Evolutionary conservation across 2,329 filamentous ascomycete species (phyloP).

Genomic region (Hymenoscyphus linearis): DNA sequence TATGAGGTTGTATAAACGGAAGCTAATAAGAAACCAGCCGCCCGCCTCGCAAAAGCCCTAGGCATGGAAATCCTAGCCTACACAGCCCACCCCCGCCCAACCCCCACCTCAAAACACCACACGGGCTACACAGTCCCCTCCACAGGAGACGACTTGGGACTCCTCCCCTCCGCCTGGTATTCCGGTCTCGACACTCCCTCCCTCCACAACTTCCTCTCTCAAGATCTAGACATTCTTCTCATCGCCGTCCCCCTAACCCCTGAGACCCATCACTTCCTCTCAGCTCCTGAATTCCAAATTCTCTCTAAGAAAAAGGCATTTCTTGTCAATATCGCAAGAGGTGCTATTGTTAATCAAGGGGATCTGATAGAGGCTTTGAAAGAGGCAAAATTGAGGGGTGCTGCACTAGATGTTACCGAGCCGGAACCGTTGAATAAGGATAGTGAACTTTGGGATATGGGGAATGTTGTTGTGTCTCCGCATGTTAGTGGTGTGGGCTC

Average conservation of each 20-base stretch:
- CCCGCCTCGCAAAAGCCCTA: constrained; percentile 47
- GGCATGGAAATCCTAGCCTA: constrained; percentile 62
- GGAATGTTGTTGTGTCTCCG: constrained; percentile 59
- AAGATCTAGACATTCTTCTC: constrained; percentile 35
- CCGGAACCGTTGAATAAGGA: constrained; percentile 59
- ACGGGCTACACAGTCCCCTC: constrained; percentile 58
- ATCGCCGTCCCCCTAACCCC: constrained; percentile 35
- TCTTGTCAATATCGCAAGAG: constrained; percentile 60
- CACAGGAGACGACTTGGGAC: constrained; percentile 41
- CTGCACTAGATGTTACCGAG: constrained; percentile 63
- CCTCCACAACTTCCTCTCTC: constrained; percentile 33
- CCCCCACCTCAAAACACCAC: constrained; percentile 52
- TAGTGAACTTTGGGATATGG: constrained; percentile 56
- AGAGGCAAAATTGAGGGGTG: constrained; percentile 49
- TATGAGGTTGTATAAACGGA: too few relatives aligned
- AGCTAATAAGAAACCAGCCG: constrained; percentile 26
- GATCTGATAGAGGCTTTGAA: constrained; percentile 51
- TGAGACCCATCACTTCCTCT: constrained; percentile 36
- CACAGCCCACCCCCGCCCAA: constrained; percentile 54
- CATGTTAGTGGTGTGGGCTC: constrained; percentile 54
- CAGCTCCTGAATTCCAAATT: constrained; percentile 35
- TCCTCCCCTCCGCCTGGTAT: constrained; percentile 35
- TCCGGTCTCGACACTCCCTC: constrained; percentile 30
- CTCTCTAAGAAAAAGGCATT: constrained; percentile 41
- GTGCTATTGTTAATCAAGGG: constrained; percentile 55